Conservation (phyloP, 2,329 filamentous ascomycete species). For the Dothideomycetidae sp. region DNA sequence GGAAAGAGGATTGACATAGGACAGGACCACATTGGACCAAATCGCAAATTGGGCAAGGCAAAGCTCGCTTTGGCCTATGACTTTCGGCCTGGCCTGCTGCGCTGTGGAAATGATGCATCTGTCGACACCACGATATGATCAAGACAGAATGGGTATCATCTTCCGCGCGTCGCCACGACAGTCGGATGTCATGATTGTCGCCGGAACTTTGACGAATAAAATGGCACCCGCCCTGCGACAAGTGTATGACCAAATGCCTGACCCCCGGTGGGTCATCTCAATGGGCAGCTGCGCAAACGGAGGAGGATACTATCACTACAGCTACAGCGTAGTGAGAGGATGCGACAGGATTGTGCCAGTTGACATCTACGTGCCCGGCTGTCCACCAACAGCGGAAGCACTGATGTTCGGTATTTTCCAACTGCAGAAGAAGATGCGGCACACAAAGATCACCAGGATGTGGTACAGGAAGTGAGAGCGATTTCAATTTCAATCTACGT, state of each 20-base stretch:
- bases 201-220: constrained; percentile 87
- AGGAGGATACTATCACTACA: constrained; percentile 74
- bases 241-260: constrained; percentile 89
- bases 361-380: constrained; percentile 67
- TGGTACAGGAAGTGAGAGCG: constrained; percentile 37
- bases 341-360: constrained; percentile 67
- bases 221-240: constrained; percentile 81
- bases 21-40: constrained; percentile 61
- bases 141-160: constrained; percentile 78
- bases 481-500: too few species aligned
- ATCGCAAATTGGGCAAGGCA: constrained; percentile 75
- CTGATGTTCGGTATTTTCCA: constrained; percentile 53
- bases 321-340: constrained; percentile 60
- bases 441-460: constrained; percentile 39
- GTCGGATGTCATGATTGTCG: constrained; percentile 87
- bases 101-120: constrained; percentile 89
- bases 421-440: constrained; percentile 61
- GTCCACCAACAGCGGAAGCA: constrained; percentile 41
- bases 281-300: constrained; percentile 80
- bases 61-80: constrained; percentile 77
- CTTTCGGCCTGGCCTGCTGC: constrained; percentile 78
- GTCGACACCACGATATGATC: constrained; percentile 76
- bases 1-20: constrained; percentile 13
- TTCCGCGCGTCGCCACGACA: constrained; percentile 80
- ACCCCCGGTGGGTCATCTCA: constrained; percentile 68